Percentiles rank a stretch among this genome's conserved stretches.
Evolutionary conservation across 371 early-diverging fungal species (phyloP).

Genomic region (Mortierella polycephala): DNA sequence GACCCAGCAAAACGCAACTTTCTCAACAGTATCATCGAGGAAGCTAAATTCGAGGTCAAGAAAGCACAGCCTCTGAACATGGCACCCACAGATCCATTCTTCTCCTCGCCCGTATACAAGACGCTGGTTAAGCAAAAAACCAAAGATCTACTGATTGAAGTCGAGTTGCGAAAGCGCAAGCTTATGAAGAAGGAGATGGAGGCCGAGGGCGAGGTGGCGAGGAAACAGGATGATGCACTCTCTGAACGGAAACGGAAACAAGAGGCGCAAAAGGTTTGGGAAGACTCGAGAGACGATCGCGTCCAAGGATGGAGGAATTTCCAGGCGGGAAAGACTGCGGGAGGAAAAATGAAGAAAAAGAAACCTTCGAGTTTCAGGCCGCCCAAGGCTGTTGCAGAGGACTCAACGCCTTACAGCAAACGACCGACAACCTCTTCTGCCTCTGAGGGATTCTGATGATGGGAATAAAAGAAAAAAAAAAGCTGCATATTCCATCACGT

Average conservation of each 20-base stretch:
- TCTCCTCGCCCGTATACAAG: slow-evolving; percentile 50
- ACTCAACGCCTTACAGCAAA: slow-evolving; percentile 42
- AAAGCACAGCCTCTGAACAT: slow-evolving; percentile 54
- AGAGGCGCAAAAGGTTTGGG: slow-evolving; percentile 80
- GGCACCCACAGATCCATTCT: slow-evolving; percentile 46
- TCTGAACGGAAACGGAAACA: slow-evolving; percentile 68
- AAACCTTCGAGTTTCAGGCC: slow-evolving; percentile 59
- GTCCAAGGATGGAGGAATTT: slow-evolving; percentile 79
- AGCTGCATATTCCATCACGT: too few relatives aligned
- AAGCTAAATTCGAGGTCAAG: slow-evolving; percentile 74
- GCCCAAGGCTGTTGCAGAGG: slow-evolving; percentile 52
- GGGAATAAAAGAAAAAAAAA: not conserved
- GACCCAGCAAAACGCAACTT: slow-evolving; percentile 71
- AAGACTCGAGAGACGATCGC: slow-evolving; percentile 72
- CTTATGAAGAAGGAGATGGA: slow-evolving; percentile 77
- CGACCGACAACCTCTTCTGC: slow-evolving; percentile 47
- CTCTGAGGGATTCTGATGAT: slow-evolving; percentile 38
- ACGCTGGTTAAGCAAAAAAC: slow-evolving; percentile 62
- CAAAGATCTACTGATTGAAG: slow-evolving; percentile 72
- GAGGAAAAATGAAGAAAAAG: slow-evolving; percentile 73
- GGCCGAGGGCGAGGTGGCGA: slow-evolving; percentile 70
- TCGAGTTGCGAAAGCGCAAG: slow-evolving; percentile 70
- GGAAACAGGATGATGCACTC: slow-evolving; percentile 58
- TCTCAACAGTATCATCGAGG: slow-evolving; percentile 68
- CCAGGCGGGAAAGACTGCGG: slow-evolving; percentile 60